phyloP scores from a whole-genome alignment of 345 rosid species.

The Kandelia obovata region DNA sequence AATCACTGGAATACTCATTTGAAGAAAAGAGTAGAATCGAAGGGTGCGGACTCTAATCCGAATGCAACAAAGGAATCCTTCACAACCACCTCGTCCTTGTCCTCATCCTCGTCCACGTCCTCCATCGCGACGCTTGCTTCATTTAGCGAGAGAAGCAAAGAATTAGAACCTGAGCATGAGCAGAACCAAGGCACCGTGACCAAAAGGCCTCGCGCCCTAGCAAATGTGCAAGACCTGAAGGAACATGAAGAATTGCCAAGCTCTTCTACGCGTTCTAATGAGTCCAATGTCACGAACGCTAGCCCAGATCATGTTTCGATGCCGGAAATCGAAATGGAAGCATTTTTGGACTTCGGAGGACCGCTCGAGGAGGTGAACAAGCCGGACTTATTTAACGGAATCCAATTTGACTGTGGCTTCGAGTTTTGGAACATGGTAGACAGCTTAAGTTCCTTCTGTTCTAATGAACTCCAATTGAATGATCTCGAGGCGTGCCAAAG shows the following conservation, averaged over 20 bases:
- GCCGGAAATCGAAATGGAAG: slow-evolving; percentile 14
- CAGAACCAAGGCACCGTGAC: slow-evolving; percentile 18
- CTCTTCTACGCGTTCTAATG: slow-evolving; percentile 37
- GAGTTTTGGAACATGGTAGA: slow-evolving; percentile 79
- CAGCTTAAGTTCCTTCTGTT: slow-evolving; percentile 31
- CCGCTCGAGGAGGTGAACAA: slow-evolving; percentile 58
- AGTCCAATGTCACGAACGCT: slow-evolving; percentile 24
- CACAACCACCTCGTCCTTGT: slow-evolving; percentile 34
- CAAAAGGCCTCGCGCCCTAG: slow-evolving; percentile 17
- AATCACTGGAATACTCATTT: slow-evolving; percentile 87
- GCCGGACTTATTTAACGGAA: slow-evolving; percentile 35
- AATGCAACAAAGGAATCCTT: slow-evolving; percentile 28
- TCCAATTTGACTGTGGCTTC: slow-evolving; percentile 52
- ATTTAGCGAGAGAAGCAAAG: background rate
- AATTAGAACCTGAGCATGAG: slow-evolving; percentile 4
- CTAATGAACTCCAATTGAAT: slow-evolving; percentile 13
- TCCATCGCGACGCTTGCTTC: slow-evolving; percentile 17
- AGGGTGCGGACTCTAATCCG: background rate
- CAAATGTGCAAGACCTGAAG: slow-evolving; percentile 5
- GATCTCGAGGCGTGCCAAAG: slow-evolving; percentile 20
- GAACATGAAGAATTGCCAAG: slow-evolving; percentile 33
- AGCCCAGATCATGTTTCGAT: slow-evolving; percentile 19
- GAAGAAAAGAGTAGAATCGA: slow-evolving; percentile 47
- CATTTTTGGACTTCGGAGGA: slow-evolving; percentile 10
- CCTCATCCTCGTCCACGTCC: slow-evolving; percentile 27